Evolutionary conservation across 257 asterid species (phyloP).

Genomic region (Verbascum thapsus): DNA sequence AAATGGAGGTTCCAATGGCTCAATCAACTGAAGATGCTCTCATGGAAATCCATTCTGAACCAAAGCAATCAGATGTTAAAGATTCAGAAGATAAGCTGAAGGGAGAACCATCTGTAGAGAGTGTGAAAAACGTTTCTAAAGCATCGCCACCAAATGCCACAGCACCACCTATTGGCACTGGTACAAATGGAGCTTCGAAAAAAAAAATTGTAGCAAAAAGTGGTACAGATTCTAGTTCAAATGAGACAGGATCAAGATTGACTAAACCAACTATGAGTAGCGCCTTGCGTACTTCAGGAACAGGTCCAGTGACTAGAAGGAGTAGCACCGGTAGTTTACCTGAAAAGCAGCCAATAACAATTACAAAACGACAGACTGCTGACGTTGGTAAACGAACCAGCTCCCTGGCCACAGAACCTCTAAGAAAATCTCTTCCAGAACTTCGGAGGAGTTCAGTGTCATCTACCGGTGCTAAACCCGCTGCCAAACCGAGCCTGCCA

Average conservation of each 20-base stretch:
- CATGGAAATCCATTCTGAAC: slow-evolving; percentile 33
- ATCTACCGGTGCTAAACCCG: slow-evolving; percentile 50
- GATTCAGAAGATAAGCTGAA: slow-evolving; percentile 29
- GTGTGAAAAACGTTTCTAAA: slow-evolving; percentile 45
- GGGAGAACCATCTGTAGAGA: slow-evolving; percentile 43
- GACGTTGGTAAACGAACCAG: slow-evolving; percentile 47
- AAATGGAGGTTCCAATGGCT: slow-evolving; percentile 48
- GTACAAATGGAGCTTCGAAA: slow-evolving; percentile 36
- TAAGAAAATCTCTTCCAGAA: slow-evolving; percentile 82
- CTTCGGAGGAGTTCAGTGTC: slow-evolving; percentile 55
- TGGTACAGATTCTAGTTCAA: slow-evolving; percentile 39
- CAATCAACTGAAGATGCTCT: slow-evolving; percentile 41
- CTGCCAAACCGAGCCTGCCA: slow-evolving; percentile 44
- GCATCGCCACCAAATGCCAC: slow-evolving; percentile 40
- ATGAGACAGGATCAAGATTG: slow-evolving; percentile 47
- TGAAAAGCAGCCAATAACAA: slow-evolving; percentile 56
- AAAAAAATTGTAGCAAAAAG: slow-evolving; percentile 45
- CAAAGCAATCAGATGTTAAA: slow-evolving; percentile 29
- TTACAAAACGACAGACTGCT: slow-evolving; percentile 46
- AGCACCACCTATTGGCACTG: slow-evolving; percentile 33
- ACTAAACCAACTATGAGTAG: slow-evolving; percentile 73
- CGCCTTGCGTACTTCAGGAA: slow-evolving; percentile 56
- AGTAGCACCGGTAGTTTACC: slow-evolving; percentile 84
- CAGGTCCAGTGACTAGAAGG: slow-evolving; percentile 64
- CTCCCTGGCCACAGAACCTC: slow-evolving; percentile 59